Percentiles rank a stretch among this genome's conserved stretches.
Conservation (phyloP, 768 basidiomycete genomes). For the Russula emetica region DNA sequence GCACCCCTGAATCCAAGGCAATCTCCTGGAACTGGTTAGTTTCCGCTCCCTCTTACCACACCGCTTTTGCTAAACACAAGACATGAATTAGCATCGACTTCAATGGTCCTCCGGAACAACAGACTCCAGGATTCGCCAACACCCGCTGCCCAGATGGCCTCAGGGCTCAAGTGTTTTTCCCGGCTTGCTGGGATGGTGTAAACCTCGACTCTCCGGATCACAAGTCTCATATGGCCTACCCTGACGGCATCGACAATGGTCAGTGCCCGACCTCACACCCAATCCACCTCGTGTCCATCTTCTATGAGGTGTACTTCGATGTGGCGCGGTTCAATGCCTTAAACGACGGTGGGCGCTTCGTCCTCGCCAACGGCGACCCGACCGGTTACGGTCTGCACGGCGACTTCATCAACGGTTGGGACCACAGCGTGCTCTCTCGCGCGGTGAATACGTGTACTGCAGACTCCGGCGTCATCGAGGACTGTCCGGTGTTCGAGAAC, state of each 20-base stretch:
- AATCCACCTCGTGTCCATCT: constrained; percentile 43
- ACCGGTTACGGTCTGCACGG: constrained; percentile 42
- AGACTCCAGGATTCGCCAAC: constrained; percentile 25
- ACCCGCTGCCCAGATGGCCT: constrained; percentile 32
- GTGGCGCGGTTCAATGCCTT: constrained; percentile 31
- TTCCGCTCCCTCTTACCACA: constrained; percentile 23
- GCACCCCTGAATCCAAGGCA: constrained; percentile 21
- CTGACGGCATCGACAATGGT: constrained; percentile 7
- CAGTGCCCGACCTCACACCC: constrained; percentile 14
- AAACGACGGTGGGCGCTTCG: constrained; percentile 36
- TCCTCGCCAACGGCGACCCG: constrained; percentile 43
- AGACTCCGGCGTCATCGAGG: constrained; percentile 17
- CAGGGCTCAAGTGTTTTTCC: constrained; percentile 35
- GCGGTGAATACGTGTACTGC: constrained; percentile 37
- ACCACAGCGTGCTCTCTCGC: constrained; percentile 36
- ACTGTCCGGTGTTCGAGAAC: constrained; percentile 15
- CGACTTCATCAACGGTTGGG: constrained; percentile 44
- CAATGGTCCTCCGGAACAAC: not conserved
- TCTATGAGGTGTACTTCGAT: constrained; percentile 39
- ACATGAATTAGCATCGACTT: constrained; percentile 10
- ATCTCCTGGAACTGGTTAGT: constrained; percentile 31
- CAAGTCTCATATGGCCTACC: constrained; percentile 40
- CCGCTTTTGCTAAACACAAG: not conserved
- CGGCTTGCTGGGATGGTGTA: constrained; percentile 39
- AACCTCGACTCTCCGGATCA: constrained; percentile 40